Evolutionary conservation across 148 eudicot genomes (phyloP).

Genomic region (Euryodendron excelsum): DNA sequence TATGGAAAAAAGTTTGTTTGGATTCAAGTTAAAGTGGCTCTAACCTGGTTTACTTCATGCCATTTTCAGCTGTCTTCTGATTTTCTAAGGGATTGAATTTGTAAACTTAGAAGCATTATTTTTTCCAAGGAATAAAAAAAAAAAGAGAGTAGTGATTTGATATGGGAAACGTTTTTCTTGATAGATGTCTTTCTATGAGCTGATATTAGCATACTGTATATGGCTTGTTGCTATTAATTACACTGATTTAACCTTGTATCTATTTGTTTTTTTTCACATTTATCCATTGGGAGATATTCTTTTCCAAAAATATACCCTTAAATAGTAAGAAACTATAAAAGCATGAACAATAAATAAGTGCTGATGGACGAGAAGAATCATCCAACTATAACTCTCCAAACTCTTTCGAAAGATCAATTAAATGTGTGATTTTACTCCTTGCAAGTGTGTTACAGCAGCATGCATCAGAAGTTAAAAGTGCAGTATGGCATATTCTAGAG

Average conservation of each 20-base stretch:
- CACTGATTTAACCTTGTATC: neutral
- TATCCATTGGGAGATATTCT: neutral
- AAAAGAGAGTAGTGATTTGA: neutral
- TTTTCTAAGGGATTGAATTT: neutral
- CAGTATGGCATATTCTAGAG: too few relatives aligned
- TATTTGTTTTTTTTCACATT: neutral
- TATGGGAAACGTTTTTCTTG: neutral
- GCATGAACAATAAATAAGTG: neutral
- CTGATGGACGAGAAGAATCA: neutral
- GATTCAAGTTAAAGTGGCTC: neutral
- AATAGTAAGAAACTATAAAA: neutral
- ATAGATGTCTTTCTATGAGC: neutral
- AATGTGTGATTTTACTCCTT: too few relatives aligned
- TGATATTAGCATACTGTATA: neutral
- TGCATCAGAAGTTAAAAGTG: neutral
- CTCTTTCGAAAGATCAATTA: too few relatives aligned
- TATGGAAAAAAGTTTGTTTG: neutral
- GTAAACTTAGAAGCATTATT: neutral
- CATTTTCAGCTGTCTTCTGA: neutral
- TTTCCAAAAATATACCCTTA: neutral
- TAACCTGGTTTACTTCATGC: neutral
- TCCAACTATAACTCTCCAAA: neutral
- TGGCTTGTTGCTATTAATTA: neutral
- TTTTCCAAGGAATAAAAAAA: neutral
- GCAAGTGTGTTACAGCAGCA: neutral